Base-by-base conservation (phyloP, 805 yeast species). In the Spathaspora arborariae region DNA sequence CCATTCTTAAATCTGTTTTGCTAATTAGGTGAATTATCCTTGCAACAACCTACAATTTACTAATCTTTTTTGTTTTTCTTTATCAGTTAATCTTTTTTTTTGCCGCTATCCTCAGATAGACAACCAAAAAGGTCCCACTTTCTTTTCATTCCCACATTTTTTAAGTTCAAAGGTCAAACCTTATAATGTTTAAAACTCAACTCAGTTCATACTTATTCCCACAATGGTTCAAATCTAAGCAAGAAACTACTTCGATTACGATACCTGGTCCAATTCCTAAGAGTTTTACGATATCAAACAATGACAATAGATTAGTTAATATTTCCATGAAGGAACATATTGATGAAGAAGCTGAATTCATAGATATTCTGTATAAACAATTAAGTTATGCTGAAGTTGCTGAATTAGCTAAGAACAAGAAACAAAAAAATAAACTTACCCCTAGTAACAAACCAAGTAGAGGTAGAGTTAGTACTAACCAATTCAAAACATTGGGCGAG, bases 311-410 rank as follows among this genome's bases (percentile, higher is more conserved):
- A 47, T 46, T 64, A 49, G 50, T 67, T 49, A 59, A 62, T 40
- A 60, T 71, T 20, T 61, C 72, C 9, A 68, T 71, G 74, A 58
- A 57, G 27, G 64, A 62, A 18, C 34, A 44, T 34, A 40, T 22
- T 20, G 27, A 24, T 24, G 11, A 19, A 1, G 41, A 37, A 11
- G 51, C 48, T 18, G 57, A 56, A 39, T 66, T 70, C 45, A 65
- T 72, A 19, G 73, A 68, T 38, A 68, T 72, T 45, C 60, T 62
- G 44, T 57, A 52, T 51, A 62, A 62, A 39, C 62, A 63, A 44
- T 59, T 72, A 49, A 62, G 71, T n/a, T 72, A 71, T 48, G 77
- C 77, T n/a, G 76, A 72, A 52, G 77, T 62, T 22, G 75, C 76
- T 4, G 54, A 61, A 19, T 48, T 67, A 53, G 56, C 63, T n/a